Base-by-base conservation (phyloP, 176 grass and related monocot genomes). In the Triticum turgidum region DNA sequence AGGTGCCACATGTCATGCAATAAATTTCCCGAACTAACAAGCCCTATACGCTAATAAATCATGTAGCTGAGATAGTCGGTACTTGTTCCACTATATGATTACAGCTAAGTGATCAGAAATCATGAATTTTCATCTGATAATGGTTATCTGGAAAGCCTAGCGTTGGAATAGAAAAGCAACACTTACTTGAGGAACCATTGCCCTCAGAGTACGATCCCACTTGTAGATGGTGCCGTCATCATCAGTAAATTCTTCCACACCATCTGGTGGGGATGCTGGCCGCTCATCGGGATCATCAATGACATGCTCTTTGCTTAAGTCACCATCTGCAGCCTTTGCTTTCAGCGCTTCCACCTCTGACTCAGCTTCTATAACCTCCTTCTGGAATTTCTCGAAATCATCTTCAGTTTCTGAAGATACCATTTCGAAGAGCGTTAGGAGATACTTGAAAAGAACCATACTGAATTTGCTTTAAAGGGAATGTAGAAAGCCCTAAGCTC, bases 101-200 rank as follows among this genome's bases (percentile, higher is more conserved):
- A 77, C 25, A 11, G 67, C 17, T 9, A 49, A 25, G 66, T 15
- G 22, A 42, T 33, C 14, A 32, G 3, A 84, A 51, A 51, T 10
- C 44, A 14, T 32, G 7, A 84, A 51, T 58, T 22, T 30, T 41
- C 34, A 88, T 32, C 0, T 7, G 21, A 51, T 64, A 54, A 32
- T 84, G 75, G 34, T 63, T n/a, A 15, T 37, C 5, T 77, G 29
- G 49, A 83, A 88, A 47, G 8, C 22, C 72, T 58, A 76, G 38
- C 4, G 5, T 54, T 54, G 51, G 51, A 64, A 59, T 49, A 9
- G 51, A 15, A 81, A 59, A 14, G 11, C 61, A 86, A 66, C 34
- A 94, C 94, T 96, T 85, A 96, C 97, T 91, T 98, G 96, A 82
- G 97, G 97, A 96, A 90, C 94, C 94, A 92, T 96, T 87, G 87